Percentiles rank a stretch among this genome's conserved stretches.
Evolutionary conservation across 805 yeast species (phyloP).

Genomic region (Metahyphopichia silvanorum): DNA sequence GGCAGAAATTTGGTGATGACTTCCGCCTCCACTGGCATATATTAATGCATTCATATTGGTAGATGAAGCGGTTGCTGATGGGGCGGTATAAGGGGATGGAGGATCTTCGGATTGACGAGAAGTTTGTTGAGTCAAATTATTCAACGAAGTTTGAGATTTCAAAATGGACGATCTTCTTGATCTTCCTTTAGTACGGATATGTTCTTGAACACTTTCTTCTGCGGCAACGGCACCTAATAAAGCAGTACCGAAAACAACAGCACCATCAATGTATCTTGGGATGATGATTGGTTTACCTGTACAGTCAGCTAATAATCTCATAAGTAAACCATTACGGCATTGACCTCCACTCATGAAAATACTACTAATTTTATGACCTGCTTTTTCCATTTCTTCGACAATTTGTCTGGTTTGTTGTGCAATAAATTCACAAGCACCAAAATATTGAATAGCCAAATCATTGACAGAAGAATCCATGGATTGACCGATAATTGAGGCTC

Average conservation of each 20-base stretch:
- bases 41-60: conserved; percentile 55
- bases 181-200: conserved; percentile 28
- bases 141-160: conserved; percentile 15
- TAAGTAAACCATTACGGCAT: conserved; percentile 85
- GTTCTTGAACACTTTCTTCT: conserved; percentile 49
- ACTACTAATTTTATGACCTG: conserved; percentile 74
- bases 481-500: conserved; percentile 88
- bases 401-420: conserved; percentile 98
- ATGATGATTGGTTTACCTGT: conserved; percentile 89
- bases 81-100: conserved; percentile 73
- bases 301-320: conserved; percentile 88
- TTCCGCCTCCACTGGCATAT: conserved; percentile 28
- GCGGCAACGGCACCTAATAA: conserved; percentile 94
- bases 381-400: conserved; percentile 73
- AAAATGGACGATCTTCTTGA: conserved; percentile 33
- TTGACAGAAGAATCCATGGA: conserved; percentile 87
- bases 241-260: conserved; percentile 96
- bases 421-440: conserved; percentile 95
- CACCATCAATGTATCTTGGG: conserved; percentile 94
- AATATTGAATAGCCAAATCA: conserved; percentile 78
- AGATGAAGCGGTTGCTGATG: conserved; percentile 70
- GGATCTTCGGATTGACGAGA: conserved; percentile 27
- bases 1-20: conserved; percentile 24
- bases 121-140: conserved; percentile 17
- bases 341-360: conserved; percentile 96